phyloP scores from a whole-genome alignment of 1,139 yeast species.

The Yamadazyma kanchanaburiensis region DNA sequence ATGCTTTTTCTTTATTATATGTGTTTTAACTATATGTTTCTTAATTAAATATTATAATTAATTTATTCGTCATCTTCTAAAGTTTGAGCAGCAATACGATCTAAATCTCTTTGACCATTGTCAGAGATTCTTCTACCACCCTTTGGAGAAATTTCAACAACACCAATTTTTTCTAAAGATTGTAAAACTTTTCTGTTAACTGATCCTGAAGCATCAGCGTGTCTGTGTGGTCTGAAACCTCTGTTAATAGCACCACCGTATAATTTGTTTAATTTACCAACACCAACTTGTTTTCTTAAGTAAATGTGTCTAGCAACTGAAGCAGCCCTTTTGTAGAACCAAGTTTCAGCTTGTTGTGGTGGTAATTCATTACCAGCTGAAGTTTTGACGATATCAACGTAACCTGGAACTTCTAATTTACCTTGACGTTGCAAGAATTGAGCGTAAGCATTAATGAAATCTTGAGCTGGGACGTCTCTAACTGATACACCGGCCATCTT shows the following conservation, averaged over 20 bases:
- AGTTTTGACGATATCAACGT: constrained; percentile 99
- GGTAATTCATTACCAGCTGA: constrained; percentile 99
- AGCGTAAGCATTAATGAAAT: constrained; percentile 99
- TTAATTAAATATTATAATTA: constrained; percentile 11
- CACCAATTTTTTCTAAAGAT: constrained; percentile 98
- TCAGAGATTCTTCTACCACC: constrained; percentile 99
- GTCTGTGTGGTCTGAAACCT: constrained; percentile 99
- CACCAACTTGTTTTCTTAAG: constrained; percentile 99
- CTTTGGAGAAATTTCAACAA: constrained; percentile 92
- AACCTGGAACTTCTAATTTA: constrained; percentile 99
- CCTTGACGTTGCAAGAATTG: constrained; percentile 99
- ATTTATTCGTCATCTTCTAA: constrained; percentile 81
- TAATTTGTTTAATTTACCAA: constrained; percentile 96
- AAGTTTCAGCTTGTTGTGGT: constrained; percentile 99
- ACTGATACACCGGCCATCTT: constrained; percentile 98
- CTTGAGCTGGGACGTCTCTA: constrained; percentile 99
- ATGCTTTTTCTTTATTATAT: constrained; percentile 11
- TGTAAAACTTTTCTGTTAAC: constrained; percentile 98
- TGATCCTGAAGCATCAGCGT: constrained; percentile 98
- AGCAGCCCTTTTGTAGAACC: constrained; percentile 99
- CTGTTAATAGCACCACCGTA: constrained; percentile 99
- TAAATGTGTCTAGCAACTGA: constrained; percentile 99
- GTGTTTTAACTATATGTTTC: constrained; percentile 3
- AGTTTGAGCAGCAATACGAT: constrained; percentile 99
- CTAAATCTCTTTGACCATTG: constrained; percentile 99